Percentiles rank a stretch among this genome's conserved stretches.
Evolutionary conservation across 305 asterid species (phyloP).

Genomic region (Rubia tinctorum): DNA sequence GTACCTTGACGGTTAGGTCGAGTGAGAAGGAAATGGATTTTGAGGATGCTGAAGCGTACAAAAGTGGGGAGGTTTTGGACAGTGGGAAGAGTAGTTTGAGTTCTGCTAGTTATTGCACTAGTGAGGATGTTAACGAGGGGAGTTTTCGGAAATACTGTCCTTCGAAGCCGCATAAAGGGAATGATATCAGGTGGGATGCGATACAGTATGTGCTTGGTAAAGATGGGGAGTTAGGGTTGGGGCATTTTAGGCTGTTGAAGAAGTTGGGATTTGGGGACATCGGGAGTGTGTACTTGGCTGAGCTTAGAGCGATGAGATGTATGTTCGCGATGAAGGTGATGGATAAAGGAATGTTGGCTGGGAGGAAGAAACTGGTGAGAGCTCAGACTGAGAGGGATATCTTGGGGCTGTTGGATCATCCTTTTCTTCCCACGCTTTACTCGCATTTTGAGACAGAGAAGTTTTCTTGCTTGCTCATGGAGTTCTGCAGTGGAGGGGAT

Average conservation of each 20-base stretch:
- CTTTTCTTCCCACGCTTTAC: conserved; percentile 87
- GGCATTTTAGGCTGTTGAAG: conserved; percentile 86
- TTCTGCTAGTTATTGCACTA: conserved; percentile 41
- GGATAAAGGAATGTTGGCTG: conserved; percentile 88
- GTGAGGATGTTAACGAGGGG: conserved; percentile 49
- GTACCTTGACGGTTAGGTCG: too few relatives aligned
- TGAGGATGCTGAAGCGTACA: conserved; percentile 21
- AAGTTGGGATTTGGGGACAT: conserved; percentile 96
- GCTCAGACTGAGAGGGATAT: conserved; percentile 95
- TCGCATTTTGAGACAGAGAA: conserved; percentile 91
- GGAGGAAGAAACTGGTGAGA: conserved; percentile 79
- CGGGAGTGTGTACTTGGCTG: conserved; percentile 94
- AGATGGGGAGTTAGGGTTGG: conserved; percentile 77
- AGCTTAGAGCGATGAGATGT: conserved; percentile 69
- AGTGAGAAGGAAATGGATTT: conserved; percentile 28
- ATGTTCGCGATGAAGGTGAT: conserved; percentile 91
- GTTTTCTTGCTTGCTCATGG: conserved; percentile 90
- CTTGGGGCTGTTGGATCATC: conserved; percentile 81
- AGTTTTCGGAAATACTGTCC: conserved; percentile 55
- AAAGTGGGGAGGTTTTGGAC: conserved; percentile 36
- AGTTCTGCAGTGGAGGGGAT: conserved; percentile 96
- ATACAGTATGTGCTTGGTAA: conserved; percentile 51
- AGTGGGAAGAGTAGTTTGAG: conserved; percentile 61
- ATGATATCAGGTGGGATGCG: conserved; percentile 83
- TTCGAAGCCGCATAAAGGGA: conserved; percentile 88